Base-by-base conservation (phyloP, 768 basidiomycete species). In the Psilocybe sp. region DNA sequence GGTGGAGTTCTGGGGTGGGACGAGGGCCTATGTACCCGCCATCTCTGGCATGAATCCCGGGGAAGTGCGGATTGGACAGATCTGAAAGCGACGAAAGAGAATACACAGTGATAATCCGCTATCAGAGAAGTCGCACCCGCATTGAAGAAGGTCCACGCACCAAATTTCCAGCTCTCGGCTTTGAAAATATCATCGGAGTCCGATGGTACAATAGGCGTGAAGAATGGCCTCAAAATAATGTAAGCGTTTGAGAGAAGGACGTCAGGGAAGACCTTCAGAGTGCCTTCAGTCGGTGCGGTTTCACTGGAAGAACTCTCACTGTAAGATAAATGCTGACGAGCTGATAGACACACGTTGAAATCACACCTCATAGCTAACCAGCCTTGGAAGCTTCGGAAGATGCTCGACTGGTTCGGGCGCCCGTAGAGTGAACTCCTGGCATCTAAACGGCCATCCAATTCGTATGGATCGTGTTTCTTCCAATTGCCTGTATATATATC, bases 161-260 rank as follows among this genome's bases (percentile, higher is more conserved):
- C 80, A 28, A 77, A 75, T 47, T 72, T 68, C 82, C 82, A 82
- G 60, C 75, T 81, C 49, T 77, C 69, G n/a, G 72, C 59, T 41
- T 79, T 67, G 18, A 74, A 62, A n/a, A 76, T 71, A 5, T 74
- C 75, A 4, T 67, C 62, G 10, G 74, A 74, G 39, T 67, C 64
- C 2, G 60, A 54, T 0, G 71, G 57, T 15, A 76, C 73, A 2
- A 69, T 64, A 0, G 79, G 79, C 10, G 71, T 72, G 74, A 91
- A 89, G 77, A 92, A 90, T 0, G 89, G 89, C 14, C 89, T 76
- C 5, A 92, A 72, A 32, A 90, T 83, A 52, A 77, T 74, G 62
- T 90, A 90, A 0, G 86, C 79, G 49, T 86, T 89, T 9, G 84
- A 81, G 5, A 89, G 66, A 15, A 73, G 58, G 34, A 90, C 74